phyloP scores from a whole-genome alignment of 116 monocot genomes.

The Posidonia oceanica region DNA sequence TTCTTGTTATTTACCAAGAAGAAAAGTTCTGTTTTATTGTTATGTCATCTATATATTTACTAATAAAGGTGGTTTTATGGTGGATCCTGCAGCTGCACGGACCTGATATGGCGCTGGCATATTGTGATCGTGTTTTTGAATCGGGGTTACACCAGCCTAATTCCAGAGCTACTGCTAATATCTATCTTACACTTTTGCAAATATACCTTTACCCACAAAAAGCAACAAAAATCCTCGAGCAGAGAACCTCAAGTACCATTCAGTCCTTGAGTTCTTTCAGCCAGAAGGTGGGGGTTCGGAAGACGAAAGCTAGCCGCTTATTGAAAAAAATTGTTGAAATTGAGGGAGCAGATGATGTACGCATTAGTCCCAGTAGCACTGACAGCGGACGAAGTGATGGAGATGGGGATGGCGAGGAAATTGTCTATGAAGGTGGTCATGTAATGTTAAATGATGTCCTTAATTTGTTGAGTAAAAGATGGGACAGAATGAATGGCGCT shows the following conservation, averaged over 20 bases:
- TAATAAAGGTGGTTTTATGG: background rate
- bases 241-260: conserved; percentile 25
- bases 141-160: conserved; percentile 37
- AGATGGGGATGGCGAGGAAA: conserved; percentile 78
- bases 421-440: conserved; percentile 42
- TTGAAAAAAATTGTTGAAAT: conserved; percentile 78
- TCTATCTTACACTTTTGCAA: conserved; percentile 91
- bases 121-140: conserved; percentile 89
- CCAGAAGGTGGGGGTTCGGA: conserved; percentile 29
- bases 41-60: background rate
- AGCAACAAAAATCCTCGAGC: conserved; percentile 47
- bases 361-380: conserved; percentile 65
- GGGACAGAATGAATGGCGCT: conserved; percentile 98
- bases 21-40: too few relatives aligned
- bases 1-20: too few relatives aligned
- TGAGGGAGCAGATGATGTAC: conserved; percentile 66
- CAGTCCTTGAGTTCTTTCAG: conserved; percentile 28
- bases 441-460: conserved; percentile 89
- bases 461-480: conserved; percentile 82
- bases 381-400: conserved; percentile 96
- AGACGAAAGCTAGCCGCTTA: conserved; percentile 37
- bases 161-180: conserved; percentile 48
- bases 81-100: conserved; percentile 52
- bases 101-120: conserved; percentile 69
- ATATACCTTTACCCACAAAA: conserved; percentile 83